Evolutionary conservation across 306 rosid genomes (phyloP).

Genomic region (Datisca glomerata): DNA sequence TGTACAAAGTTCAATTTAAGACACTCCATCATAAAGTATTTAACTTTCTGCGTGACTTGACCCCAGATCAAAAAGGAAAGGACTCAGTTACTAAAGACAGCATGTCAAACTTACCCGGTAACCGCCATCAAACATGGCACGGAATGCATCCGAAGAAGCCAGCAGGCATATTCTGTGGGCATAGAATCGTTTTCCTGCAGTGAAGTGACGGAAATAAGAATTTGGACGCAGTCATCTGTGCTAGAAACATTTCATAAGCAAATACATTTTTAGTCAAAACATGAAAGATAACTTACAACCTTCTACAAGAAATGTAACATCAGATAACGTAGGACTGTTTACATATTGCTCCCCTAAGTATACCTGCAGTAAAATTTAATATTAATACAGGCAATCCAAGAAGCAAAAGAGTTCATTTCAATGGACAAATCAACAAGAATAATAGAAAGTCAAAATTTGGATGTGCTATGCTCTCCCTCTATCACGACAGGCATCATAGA

Average conservation of each 20-base stretch:
- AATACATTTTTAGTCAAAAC: background rate
- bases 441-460: too few species aligned
- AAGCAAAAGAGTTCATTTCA: background rate
- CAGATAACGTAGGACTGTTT: conserved; percentile 72
- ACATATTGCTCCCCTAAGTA: conserved; percentile 90
- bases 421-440: too few species aligned
- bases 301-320: conserved; percentile 91
- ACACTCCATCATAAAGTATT: too few species aligned
- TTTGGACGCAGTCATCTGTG: background rate
- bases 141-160: conserved; percentile 96
- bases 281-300: conserved; percentile 32
- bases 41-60: too few species aligned
- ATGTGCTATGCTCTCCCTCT: too few species aligned
- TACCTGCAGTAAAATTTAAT: conserved; percentile 62
- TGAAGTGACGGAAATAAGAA: conserved; percentile 10
- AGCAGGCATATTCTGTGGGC: conserved; percentile 96
- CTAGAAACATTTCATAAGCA: conserved; percentile 1
- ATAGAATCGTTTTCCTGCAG: conserved; percentile 81
- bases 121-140: conserved; percentile 99
- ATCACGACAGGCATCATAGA: too few species aligned
- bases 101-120: conserved; percentile 62
- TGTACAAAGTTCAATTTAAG: too few species aligned
- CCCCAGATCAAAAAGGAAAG: conserved; percentile 3
- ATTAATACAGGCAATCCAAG: background rate
- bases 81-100: conserved; percentile 1